A percentile compares a stretch with the other conserved stretches of the same genome.
Evolutionary conservation across 768 basidiomycete genomes (phyloP).

Genomic region (Ramaria sp.): DNA sequence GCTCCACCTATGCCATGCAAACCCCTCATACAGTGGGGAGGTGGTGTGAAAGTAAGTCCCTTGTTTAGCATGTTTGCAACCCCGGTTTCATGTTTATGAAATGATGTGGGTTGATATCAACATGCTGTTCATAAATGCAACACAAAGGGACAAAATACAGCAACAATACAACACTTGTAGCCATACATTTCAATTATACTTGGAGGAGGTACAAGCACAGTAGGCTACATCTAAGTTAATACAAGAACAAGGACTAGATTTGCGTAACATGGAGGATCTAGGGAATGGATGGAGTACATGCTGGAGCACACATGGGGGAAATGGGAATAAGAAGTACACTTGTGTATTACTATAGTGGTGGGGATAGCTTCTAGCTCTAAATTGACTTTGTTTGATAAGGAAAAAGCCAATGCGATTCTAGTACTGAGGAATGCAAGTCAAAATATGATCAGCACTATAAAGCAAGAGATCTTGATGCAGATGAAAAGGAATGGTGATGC

Average conservation of each 20-base stretch:
- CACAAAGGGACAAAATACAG: neutral
- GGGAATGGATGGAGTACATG: slow-evolving; percentile 1
- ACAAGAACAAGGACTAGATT: neutral
- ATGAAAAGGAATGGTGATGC: neutral
- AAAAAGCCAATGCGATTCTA: neutral
- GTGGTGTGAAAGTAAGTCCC: neutral
- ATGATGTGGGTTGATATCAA: neutral
- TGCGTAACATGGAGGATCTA: neutral
- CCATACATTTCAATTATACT: neutral
- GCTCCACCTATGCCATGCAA: neutral
- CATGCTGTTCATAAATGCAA: neutral
- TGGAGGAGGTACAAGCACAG: neutral
- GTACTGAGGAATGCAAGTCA: neutral
- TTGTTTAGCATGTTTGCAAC: neutral
- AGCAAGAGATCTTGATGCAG: neutral
- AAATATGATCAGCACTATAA: neutral
- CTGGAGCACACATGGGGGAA: too few relatives aligned
- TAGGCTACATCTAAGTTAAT: neutral
- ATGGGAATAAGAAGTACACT: neutral
- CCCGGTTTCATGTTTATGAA: neutral
- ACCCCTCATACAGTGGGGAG: neutral
- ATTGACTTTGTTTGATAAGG: neutral
- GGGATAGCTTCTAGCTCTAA: neutral
- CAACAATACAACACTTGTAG: neutral
- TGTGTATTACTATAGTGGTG: neutral